Conservation (phyloP, 169 alveolate species). For the Plasmodium vinckei region DNA sequence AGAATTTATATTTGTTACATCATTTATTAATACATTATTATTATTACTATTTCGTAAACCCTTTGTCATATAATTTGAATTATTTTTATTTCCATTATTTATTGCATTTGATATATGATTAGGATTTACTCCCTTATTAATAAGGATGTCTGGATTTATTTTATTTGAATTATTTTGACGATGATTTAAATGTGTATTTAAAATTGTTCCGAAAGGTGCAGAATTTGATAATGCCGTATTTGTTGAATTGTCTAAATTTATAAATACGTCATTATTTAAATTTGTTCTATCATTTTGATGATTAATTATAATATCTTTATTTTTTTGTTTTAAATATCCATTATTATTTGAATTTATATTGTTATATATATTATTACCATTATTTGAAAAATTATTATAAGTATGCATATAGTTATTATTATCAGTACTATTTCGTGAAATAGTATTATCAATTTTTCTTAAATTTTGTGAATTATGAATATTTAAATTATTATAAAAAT, state of each 20-base stretch:
- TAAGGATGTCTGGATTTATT: too few species aligned
- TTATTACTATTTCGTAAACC: too few species aligned
- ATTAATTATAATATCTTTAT: slow-evolving; percentile 8
- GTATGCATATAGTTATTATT: background rate
- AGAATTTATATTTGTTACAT: too few species aligned
- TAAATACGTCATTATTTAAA: slow-evolving; percentile 18
- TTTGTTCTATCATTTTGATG: slow-evolving; percentile 9
- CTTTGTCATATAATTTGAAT: too few species aligned
- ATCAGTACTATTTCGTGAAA: background rate
- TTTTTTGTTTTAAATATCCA: background rate
- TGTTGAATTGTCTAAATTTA: background rate
- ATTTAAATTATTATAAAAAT: background rate
- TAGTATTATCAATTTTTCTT: background rate
- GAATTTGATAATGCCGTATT: background rate
- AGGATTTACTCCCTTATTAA: too few species aligned
- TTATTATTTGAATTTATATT: background rate
- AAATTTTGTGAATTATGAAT: background rate
- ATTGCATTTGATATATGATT: too few species aligned
- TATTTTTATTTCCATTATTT: too few species aligned
- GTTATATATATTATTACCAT: background rate
- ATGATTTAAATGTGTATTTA: background rate
- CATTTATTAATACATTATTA: too few species aligned
- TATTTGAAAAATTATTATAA: background rate
- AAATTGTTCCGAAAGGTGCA: too few species aligned
- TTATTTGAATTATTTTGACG: slow-evolving; percentile 2